Conservation (phyloP, 768 basidiomycete genomes). For the Gautieria morchelliformis region DNA sequence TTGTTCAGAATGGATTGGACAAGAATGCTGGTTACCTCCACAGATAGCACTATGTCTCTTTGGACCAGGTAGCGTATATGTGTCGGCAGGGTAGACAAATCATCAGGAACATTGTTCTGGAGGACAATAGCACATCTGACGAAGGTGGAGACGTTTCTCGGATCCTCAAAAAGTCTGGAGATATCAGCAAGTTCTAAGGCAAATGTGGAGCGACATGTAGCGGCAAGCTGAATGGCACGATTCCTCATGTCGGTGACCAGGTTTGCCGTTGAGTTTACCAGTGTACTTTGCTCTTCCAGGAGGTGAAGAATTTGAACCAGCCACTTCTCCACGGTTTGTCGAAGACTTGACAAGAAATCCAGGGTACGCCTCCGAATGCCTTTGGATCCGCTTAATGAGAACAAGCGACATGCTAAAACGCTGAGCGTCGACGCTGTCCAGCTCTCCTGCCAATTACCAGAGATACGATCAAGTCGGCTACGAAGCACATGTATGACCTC, state of each 20-base stretch:
- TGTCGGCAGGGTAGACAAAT: conserved; percentile 10
- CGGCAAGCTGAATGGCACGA: conserved; percentile 27
- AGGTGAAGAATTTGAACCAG: conserved; percentile 19
- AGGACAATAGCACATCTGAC: conserved; percentile 25
- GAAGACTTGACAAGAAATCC: conserved; percentile 22
- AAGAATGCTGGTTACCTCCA: conserved; percentile 4
- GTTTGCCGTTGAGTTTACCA: conserved; percentile 11
- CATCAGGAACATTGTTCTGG: conserved; percentile 21
- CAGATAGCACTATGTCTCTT: background rate
- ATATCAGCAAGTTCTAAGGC: conserved; percentile 21
- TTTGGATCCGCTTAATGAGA: conserved; percentile 17
- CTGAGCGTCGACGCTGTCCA: conserved; percentile 24
- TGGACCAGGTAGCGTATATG: background rate
- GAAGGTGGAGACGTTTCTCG: conserved; percentile 19
- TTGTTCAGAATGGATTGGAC: conserved; percentile 9
- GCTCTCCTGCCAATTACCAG: conserved; percentile 33
- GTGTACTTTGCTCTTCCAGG: conserved; percentile 14
- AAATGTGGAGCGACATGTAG: conserved; percentile 31
- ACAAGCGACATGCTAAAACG: conserved; percentile 27
- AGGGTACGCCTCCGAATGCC: conserved; percentile 14
- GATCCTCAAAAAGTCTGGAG: conserved; percentile 14
- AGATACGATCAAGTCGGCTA: conserved; percentile 24
- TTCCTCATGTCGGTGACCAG: conserved; percentile 12
- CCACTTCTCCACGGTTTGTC: conserved; percentile 28
- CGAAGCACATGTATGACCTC: conserved; percentile 29